Evolutionary conservation across 805 yeast species (phyloP).

Genomic region (Jamesozyma lodderae): DNA sequence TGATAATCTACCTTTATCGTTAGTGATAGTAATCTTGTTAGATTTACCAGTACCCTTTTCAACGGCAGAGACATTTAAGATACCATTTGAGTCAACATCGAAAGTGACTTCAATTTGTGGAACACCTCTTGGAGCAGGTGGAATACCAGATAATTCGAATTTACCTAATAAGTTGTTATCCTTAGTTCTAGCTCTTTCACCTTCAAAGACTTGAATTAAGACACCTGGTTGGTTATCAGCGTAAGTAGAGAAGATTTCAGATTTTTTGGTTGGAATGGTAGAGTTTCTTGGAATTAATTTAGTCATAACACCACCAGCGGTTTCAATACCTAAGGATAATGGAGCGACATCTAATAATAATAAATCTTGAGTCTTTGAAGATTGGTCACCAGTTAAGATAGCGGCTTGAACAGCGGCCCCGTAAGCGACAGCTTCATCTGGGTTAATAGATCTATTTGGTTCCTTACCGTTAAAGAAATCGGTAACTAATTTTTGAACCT

Average conservation of each 20-base stretch:
- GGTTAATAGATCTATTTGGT: slow-evolving; percentile 96
- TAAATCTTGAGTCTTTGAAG: slow-evolving; percentile 95
- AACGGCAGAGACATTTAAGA: slow-evolving; percentile 90
- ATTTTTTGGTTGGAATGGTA: slow-evolving; percentile 96
- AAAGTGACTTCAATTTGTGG: slow-evolving; percentile 97
- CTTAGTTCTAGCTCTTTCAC: slow-evolving; percentile 95
- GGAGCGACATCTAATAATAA: slow-evolving; percentile 98
- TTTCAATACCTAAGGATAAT: slow-evolving; percentile 96
- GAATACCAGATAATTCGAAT: slow-evolving; percentile 93
- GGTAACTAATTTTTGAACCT: slow-evolving; percentile 91
- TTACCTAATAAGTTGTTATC: slow-evolving; percentile 97
- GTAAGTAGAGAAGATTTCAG: slow-evolving; percentile 94
- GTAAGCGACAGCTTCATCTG: slow-evolving; percentile 98
- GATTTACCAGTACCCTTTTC: slow-evolving; percentile 99
- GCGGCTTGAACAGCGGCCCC: slow-evolving; percentile 99
- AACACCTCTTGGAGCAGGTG: slow-evolving; percentile 99
- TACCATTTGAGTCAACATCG: slow-evolving; percentile 96
- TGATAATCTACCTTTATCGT: slow-evolving; percentile 97
- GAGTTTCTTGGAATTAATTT: slow-evolving; percentile 98
- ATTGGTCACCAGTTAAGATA: slow-evolving; percentile 92
- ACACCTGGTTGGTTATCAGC: slow-evolving; percentile 99
- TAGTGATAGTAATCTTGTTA: slow-evolving; percentile 93
- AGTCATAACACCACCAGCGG: slow-evolving; percentile 99
- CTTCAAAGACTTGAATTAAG: slow-evolving; percentile 94
- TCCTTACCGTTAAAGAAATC: slow-evolving; percentile 98